phyloP scores from a whole-genome alignment of 495 filamentous ascomycete species.

The Cercophora sp. region DNA sequence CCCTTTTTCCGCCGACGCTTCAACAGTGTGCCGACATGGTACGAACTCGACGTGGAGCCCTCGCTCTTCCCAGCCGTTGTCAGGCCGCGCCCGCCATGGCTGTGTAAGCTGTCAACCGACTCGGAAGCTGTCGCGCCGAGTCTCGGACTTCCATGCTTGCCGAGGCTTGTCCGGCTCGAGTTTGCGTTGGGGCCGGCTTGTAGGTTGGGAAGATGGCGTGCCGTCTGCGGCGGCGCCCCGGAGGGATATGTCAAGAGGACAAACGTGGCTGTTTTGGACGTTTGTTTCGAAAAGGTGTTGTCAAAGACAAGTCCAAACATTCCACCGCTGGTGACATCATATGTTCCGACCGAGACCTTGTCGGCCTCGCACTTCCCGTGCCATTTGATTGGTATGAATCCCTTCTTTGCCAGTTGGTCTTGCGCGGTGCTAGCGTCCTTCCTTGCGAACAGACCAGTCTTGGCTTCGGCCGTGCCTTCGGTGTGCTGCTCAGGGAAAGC shows the following conservation, averaged over 20 bases:
- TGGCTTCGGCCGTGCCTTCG: slow-evolving; percentile 39
- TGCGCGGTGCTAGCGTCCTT: slow-evolving; percentile 60
- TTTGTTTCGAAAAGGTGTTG: slow-evolving; percentile 96
- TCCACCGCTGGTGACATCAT: slow-evolving; percentile 78
- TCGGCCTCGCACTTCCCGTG: slow-evolving; percentile 92
- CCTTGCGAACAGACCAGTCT: slow-evolving; percentile 36
- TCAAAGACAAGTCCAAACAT: slow-evolving; percentile 98
- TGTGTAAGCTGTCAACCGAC: slow-evolving; percentile 56
- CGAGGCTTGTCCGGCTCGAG: slow-evolving; percentile 48
- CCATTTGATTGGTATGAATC: slow-evolving; percentile 84
- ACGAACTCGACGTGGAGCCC: slow-evolving; percentile 30
- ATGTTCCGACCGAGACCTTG: slow-evolving; percentile 87
- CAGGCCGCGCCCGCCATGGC: slow-evolving; percentile 23
- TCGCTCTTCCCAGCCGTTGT: slow-evolving; percentile 34
- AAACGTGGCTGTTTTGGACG: slow-evolving; percentile 90
- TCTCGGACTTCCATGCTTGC: slow-evolving; percentile 35
- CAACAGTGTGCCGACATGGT: slow-evolving; percentile 75
- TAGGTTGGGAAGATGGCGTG: slow-evolving; percentile 60
- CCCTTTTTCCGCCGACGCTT: slow-evolving; percentile 90
- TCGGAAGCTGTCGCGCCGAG: slow-evolving; percentile 40
- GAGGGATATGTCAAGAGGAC: slow-evolving; percentile 92
- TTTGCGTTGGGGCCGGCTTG: slow-evolving; percentile 41
- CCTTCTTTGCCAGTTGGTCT: slow-evolving; percentile 79
- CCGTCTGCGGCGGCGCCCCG: slow-evolving; percentile 71
- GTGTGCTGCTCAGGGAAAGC: slow-evolving; percentile 40